phyloP scores from a whole-genome alignment of 2,329 filamentous ascomycete species.

The Aspergillus sp. region DNA sequence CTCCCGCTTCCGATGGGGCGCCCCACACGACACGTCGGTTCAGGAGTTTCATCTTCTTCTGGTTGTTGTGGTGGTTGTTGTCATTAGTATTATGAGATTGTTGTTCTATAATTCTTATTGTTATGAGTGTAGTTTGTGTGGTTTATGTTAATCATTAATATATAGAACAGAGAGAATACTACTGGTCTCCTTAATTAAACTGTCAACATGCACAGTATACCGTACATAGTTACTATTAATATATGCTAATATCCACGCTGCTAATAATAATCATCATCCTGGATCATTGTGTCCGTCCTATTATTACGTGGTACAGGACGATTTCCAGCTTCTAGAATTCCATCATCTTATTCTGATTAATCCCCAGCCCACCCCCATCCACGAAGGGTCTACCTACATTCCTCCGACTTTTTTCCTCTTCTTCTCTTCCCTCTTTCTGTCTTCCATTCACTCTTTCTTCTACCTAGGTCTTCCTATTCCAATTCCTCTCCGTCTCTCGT shows the following conservation, averaged over 20 bases:
- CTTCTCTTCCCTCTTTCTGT: neutral
- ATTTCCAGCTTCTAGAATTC: neutral
- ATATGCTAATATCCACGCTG: neutral
- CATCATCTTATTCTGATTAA: neutral
- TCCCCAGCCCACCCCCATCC: neutral
- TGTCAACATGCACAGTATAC: neutral
- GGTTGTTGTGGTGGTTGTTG: neutral
- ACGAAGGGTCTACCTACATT: neutral
- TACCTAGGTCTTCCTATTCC: neutral
- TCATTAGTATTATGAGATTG: neutral
- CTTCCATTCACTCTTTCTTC: neutral
- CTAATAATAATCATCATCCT: too few species aligned
- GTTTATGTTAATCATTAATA: neutral
- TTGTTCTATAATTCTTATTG: neutral
- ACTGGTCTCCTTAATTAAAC: neutral
- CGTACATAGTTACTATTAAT: neutral
- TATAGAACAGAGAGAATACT: neutral
- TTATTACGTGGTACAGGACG: neutral
- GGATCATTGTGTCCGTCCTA: neutral
- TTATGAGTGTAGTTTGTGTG: too few species aligned
- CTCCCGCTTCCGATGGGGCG: neutral
- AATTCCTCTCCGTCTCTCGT: constrained; percentile 2
- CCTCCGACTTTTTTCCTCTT: neutral
- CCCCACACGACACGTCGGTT: constrained; percentile 5
- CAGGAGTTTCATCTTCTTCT: constrained; percentile 4